These are phyloP conservation scores for Forsythia suspensa DNA, from an alignment of 257 asterid species.

Conservation along the genomic window DNA sequence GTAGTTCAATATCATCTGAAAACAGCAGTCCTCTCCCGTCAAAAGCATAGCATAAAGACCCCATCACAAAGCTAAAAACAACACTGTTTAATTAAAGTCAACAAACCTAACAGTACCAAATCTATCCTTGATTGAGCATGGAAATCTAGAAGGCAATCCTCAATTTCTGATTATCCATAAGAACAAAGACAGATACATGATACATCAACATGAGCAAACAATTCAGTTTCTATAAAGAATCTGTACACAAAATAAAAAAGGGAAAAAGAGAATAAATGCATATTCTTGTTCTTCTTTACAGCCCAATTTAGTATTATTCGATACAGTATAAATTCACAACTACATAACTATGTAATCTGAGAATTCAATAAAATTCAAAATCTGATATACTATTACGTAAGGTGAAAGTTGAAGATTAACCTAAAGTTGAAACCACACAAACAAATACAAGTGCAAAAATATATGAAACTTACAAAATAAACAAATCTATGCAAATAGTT, in stretches of 20 bases:
- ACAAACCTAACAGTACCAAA: not conserved
- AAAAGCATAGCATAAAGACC: constrained; percentile 26
- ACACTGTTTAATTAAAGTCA: not conserved
- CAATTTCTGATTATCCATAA: not conserved
- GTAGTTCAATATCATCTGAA: constrained; percentile 27
- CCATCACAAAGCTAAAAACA: constrained; percentile 22
- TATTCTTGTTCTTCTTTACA: not conserved
- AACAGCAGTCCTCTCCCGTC: constrained; percentile 27
- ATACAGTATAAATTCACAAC: not conserved
- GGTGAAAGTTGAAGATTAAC: too few species aligned
- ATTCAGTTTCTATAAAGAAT: not conserved
- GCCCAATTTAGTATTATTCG: not conserved
- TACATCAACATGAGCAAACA: not conserved
- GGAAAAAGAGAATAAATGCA: not conserved
- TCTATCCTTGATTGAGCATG: not conserved
- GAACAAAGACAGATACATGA: not conserved
- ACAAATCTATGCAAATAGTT: not conserved
- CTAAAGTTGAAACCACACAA: not conserved
- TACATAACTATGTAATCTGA: not conserved
- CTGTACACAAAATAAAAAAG: not conserved
- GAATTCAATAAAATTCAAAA: not conserved
- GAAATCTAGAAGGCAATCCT: not conserved
- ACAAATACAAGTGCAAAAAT: not conserved
- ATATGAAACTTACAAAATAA: not conserved
- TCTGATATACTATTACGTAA: too few species aligned